Base-by-base conservation (phyloP, 2,329 filamentous ascomycete species). In the Beauveria scarabaeidicola region DNA sequence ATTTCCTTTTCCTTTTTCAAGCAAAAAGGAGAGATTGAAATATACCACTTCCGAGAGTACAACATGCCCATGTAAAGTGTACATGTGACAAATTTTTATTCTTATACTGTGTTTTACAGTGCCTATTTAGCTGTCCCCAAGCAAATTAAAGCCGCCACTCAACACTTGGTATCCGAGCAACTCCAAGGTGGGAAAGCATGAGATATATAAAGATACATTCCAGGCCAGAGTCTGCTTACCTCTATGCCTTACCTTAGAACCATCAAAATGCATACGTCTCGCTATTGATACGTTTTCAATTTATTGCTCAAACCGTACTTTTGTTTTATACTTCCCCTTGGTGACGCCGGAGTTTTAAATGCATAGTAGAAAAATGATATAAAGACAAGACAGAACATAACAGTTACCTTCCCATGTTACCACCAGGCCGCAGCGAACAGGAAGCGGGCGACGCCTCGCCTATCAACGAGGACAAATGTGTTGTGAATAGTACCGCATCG, bases 191-290 rank as follows among this genome's bases (percentile, higher is more conserved):
- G 32, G 52, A 9, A 41, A 52, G 23, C 54, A 57, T 47, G 29
- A 38, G 41, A n/a, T 11, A 21, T 21, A 27, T 4, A 32, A 50
- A 27, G 38, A n/a, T 50, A 43, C 47, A 52, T 17, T 52, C 32
- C 27, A 60, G 58, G 52, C 52, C 36, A 60, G 52, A 55, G 58
- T 51, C 19, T 44, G 50, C 46, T 60, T 60, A 60, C 58, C 58
- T 60, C 52, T 55, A 44, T 50, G 58, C 58, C 58, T 60, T 60
- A 60, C 58, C 58, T 57, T 58, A 29, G 47, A 46, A 36, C 38
- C 8, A 27, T 44, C 7, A 32, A 57, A n/a, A 27, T 17, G 21
- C 13, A 52, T 8, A 7, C n/a, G 55, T 36, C 23, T 50, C 54
- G 44, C 40, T n/a, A 23, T 44, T 25, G 40, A 47, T 27, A 38